Percentiles rank a stretch among this genome's conserved stretches.
Evolutionary conservation across 2,329 filamentous ascomycete species (phyloP).

Genomic region (Colletotrichum plurivorum): DNA sequence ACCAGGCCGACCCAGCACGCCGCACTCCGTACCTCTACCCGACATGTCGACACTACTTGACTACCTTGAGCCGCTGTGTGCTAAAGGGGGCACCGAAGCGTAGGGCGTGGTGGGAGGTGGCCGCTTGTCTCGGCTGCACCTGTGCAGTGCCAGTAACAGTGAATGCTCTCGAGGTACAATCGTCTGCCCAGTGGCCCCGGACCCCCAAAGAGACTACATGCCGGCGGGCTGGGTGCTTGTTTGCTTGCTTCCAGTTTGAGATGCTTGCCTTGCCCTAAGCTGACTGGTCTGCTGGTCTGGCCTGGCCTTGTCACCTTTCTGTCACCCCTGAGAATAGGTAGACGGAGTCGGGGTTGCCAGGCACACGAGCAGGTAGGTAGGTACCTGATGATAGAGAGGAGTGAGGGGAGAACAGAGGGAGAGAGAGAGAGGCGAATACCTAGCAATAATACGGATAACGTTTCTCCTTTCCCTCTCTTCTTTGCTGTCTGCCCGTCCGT

Average conservation of each 20-base stretch:
- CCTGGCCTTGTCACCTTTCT: slow-evolving; percentile 4
- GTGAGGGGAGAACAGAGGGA: background rate
- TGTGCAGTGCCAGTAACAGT: background rate
- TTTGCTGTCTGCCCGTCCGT: background rate
- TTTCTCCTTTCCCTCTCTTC: background rate
- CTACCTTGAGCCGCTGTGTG: background rate
- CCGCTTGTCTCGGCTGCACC: slow-evolving; percentile 10
- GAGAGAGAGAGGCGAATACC: background rate
- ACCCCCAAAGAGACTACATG: background rate
- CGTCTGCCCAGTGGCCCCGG: background rate
- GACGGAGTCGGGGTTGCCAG: background rate
- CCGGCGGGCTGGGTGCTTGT: background rate
- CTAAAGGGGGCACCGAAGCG: slow-evolving; percentile 7
- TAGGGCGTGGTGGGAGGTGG: slow-evolving; percentile 5
- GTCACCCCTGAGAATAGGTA: slow-evolving; percentile 5
- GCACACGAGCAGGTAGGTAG: background rate
- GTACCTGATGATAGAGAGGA: background rate
- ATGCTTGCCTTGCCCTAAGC: background rate
- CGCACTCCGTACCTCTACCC: too few species aligned
- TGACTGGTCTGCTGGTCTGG: slow-evolving; percentile 12
- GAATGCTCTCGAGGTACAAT: slow-evolving; percentile 3
- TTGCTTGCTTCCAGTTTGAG: slow-evolving; percentile 15
- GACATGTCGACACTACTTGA: slow-evolving; percentile 1
- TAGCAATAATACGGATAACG: background rate
- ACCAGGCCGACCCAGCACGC: background rate